Evolutionary conservation across 805 yeast species (phyloP).

Genomic region (Brettanomyces anomalus): DNA sequence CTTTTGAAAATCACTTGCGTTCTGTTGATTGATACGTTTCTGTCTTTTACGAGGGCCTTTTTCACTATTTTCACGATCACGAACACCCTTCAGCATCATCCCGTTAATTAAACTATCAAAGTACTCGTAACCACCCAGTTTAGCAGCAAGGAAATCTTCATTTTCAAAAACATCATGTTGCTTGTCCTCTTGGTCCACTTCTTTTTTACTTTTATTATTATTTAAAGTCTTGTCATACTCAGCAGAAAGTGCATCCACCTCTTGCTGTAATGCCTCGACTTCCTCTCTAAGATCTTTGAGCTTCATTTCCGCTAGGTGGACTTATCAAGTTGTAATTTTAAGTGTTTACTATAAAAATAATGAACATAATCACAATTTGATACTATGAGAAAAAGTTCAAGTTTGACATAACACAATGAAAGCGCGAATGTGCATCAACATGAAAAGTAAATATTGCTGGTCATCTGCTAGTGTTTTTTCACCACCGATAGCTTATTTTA

Average conservation of each 20-base stretch:
- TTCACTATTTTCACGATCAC: neutral
- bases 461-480: no score
- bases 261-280: neutral
- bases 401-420: no score
- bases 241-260: conserved; percentile 1
- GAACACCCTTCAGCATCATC: conserved; percentile 15
- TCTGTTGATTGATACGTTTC: conserved; percentile 4
- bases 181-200: neutral
- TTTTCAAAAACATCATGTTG: no score
- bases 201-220: neutral
- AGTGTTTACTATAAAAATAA: no score
- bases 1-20: conserved; percentile 3
- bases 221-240: conserved; percentile 1
- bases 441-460: no score
- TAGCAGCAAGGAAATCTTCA: neutral
- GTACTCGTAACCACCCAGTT: conserved; percentile 18
- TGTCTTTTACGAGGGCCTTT: conserved; percentile 3
- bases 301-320: no score
- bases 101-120: conserved; percentile 22
- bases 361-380: no score
- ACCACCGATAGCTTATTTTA: no score
- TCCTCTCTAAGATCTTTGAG: neutral
- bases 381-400: no score
- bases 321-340: no score
- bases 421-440: no score